phyloP scores from a whole-genome alignment of 805 yeast species.

The Citeromyces nyonsensis region DNA sequence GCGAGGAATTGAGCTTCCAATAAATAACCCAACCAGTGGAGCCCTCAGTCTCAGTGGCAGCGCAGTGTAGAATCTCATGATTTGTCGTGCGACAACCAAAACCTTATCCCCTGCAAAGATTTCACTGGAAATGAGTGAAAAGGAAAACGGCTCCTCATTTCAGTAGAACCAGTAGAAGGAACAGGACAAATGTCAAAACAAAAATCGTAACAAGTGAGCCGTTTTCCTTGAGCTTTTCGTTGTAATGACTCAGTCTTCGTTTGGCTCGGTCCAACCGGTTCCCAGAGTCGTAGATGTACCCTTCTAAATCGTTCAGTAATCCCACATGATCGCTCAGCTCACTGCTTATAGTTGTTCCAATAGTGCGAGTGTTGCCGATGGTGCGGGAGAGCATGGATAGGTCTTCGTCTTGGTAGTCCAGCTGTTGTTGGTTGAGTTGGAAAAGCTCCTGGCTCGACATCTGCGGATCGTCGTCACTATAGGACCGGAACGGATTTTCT shows the following conservation, averaged over 20 bases:
- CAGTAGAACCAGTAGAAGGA: slow-evolving; percentile 24
- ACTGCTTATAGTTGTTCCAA: slow-evolving; percentile 27
- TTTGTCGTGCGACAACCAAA: too few species aligned
- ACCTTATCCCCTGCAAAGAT: too few species aligned
- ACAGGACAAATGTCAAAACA: slow-evolving; percentile 22
- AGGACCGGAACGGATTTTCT: neutral
- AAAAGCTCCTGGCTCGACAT: slow-evolving; percentile 15
- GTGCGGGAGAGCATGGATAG: slow-evolving; percentile 23
- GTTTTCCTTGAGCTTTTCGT: slow-evolving; percentile 24
- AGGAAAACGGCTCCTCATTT: too few species aligned
- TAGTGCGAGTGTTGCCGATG: slow-evolving; percentile 23
- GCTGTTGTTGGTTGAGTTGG: slow-evolving; percentile 25
- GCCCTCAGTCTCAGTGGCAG: too few species aligned
- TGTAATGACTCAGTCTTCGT: slow-evolving; percentile 20
- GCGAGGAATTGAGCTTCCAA: neutral
- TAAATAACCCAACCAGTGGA: too few species aligned
- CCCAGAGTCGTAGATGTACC: slow-evolving; percentile 24
- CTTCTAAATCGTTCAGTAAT: slow-evolving; percentile 31
- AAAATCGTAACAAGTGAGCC: slow-evolving; percentile 34
- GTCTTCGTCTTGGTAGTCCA: slow-evolving; percentile 27
- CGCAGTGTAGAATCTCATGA: too few species aligned
- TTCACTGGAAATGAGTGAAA: too few species aligned
- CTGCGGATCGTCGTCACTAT: slow-evolving; percentile 2
- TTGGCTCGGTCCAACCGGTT: slow-evolving; percentile 23
- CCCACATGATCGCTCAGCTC: slow-evolving; percentile 34